These are phyloP conservation scores for Aspergillus tanneri DNA, from an alignment of 2,329 filamentous ascomycete species.

Conservation along the genomic window DNA sequence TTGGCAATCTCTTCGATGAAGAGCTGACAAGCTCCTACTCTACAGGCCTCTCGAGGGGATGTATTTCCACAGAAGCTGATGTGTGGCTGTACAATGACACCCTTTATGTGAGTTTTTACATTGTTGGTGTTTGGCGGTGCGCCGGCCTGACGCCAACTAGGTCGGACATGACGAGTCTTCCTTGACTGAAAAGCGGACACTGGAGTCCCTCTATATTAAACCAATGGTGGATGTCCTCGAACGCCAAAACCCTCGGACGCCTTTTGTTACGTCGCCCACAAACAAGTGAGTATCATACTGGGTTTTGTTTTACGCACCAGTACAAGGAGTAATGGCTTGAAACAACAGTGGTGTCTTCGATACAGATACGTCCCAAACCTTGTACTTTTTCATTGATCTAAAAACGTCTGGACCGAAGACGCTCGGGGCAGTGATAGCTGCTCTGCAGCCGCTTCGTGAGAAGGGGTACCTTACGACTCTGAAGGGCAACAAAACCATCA, in stretches of 20 bases:
- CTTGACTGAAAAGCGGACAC: conserved; percentile 53
- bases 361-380: conserved; percentile 54
- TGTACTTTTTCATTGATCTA: conserved; percentile 65
- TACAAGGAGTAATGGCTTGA: too few relatives aligned
- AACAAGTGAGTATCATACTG: conserved; percentile 44
- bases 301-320: too few relatives aligned
- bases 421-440: conserved; percentile 56
- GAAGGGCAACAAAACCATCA: conserved; percentile 47
- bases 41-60: conserved; percentile 56
- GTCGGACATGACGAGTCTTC: conserved; percentile 58
- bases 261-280: conserved; percentile 50
- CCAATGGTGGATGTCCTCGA: conserved; percentile 58
- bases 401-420: conserved; percentile 59
- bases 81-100: conserved; percentile 59
- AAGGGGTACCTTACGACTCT: conserved; percentile 55
- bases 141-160: conserved; percentile 29
- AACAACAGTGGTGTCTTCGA: conserved; percentile 58
- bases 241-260: conserved; percentile 55
- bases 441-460: conserved; percentile 57
- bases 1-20: conserved; percentile 21
- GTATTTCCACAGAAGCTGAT: conserved; percentile 59
- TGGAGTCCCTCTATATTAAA: conserved; percentile 59
- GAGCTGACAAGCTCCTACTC: neutral
- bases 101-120: conserved; percentile 48
- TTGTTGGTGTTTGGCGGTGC: neutral